Evolutionary conservation across 768 basidiomycete genomes (phyloP).

Genomic region (Cystobasidiopsis lactophilus): DNA sequence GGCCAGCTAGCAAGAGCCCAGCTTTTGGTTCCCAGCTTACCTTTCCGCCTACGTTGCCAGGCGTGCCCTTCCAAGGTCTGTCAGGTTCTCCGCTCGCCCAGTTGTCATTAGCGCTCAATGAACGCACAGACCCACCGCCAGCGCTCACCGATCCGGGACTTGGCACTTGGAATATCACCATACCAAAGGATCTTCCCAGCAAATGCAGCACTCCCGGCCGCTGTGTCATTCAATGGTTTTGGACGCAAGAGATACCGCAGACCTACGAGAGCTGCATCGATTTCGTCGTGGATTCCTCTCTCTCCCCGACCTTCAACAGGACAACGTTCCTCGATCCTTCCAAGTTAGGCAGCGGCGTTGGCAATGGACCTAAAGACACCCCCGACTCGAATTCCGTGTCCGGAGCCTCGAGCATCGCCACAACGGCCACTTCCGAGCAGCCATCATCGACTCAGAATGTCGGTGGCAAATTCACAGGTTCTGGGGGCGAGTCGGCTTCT

Average conservation of each 20-base stretch:
- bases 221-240: background rate
- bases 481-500: too few species aligned
- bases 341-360: too few species aligned
- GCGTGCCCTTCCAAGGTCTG: background rate
- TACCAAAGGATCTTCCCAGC: background rate
- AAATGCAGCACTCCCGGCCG: background rate
- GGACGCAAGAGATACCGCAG: background rate
- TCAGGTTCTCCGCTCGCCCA: background rate
- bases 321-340: background rate
- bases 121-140: background rate
- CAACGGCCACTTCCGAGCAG: too few species aligned
- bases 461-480: too few species aligned
- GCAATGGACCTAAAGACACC: too few species aligned
- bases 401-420: too few species aligned
- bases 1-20: too few species aligned
- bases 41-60: background rate
- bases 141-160: background rate
- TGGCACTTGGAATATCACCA: background rate
- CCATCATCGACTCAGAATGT: too few species aligned
- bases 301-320: background rate
- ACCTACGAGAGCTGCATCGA: background rate
- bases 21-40: background rate
- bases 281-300: background rate
- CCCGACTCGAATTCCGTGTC: too few species aligned
- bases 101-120: background rate